A percentile compares a stretch with the other conserved stretches of the same genome.
phyloP scores from a whole-genome alignment of 148 eudicot species.

The Heliamphora exappendiculata region DNA sequence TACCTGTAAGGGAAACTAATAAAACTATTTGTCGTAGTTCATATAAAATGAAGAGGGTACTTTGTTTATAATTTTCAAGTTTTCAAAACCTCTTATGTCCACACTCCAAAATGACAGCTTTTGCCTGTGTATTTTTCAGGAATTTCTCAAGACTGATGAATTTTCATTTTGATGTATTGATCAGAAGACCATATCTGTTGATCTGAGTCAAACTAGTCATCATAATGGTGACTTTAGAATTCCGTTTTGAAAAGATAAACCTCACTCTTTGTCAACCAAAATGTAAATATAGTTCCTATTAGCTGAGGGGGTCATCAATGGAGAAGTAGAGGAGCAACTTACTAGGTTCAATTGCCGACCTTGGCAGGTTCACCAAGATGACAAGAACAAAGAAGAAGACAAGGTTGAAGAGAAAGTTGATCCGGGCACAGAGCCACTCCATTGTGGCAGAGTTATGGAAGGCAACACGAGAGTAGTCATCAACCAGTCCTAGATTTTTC shows the following conservation, averaged over 20 bases:
- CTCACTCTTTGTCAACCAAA: background rate
- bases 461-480: slow-evolving; percentile 73
- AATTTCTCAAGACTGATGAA: background rate
- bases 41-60: background rate
- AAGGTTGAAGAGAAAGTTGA: slow-evolving; percentile 76
- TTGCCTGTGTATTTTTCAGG: background rate
- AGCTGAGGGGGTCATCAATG: background rate
- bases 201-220: background rate
- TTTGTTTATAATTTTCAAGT: background rate
- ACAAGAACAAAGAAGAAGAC: slow-evolving; percentile 72
- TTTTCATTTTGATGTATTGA: background rate
- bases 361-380: slow-evolving; percentile 74
- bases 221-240: background rate
- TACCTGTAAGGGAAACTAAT: background rate
- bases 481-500: slow-evolving; percentile 40
- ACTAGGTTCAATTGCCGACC: slow-evolving; percentile 80
- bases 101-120: background rate
- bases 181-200: background rate
- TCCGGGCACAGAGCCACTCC: slow-evolving; percentile 86
- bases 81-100: background rate
- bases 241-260: background rate
- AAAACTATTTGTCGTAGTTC: background rate
- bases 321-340: slow-evolving; percentile 26
- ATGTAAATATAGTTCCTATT: background rate
- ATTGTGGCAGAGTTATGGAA: slow-evolving; percentile 80